Base-by-base conservation (phyloP, 2,329 filamentous ascomycete species). In the Dothideomycetes sp. region DNA sequence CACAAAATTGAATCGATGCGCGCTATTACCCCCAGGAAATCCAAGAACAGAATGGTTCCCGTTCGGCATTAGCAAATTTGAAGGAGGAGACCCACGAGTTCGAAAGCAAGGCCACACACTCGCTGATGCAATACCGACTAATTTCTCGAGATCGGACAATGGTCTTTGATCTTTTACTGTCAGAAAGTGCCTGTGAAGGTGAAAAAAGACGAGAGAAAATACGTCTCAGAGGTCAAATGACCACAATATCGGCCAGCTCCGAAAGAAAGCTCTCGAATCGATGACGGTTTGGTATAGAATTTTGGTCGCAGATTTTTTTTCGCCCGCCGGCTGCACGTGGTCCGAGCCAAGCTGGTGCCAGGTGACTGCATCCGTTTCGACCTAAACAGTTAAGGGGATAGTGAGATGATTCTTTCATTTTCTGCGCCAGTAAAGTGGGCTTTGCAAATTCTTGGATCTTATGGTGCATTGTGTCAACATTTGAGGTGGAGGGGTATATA, bases 11-110 rank as follows among this genome's bases (percentile, higher is more conserved):
- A 12, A 23, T 17, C 19, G 15, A 25, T 25, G 20, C 37, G 30
- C 25, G 43, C 27, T 35, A 56, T 58, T 58, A 57, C 54, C 55
- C 55, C 53, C 53, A 53, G 45, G 46, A 55, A 59, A 57, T 46
- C 27, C n/a, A 13, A n/a, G 9, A 12, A 5, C 8, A n/a, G 8
- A 29, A 12, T 6, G 27, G 27, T 29, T 13, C 27, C 27, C 27
- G 9, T 11, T n/a, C n/a, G 12, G 27, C n/a, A 29, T 29, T 29
- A 29, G 27, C 27, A 29, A 29, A 29, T 29, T n/a, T n/a, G n/a
- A n/a, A n/a, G n/a, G n/a, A n/a, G n/a, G n/a, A n/a, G n/a, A n/a
- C n/a, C n/a, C n/a, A n/a, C n/a, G n/a, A n/a, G n/a, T n/a, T n/a
- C n/a, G n/a, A n/a, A n/a, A n/a, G n/a, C n/a, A n/a, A n/a, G n/a